A percentile compares a stretch with the other conserved stretches of the same genome.
Evolutionary conservation across 306 rosid genomes (phyloP).

Genomic region (Myrica gale): DNA sequence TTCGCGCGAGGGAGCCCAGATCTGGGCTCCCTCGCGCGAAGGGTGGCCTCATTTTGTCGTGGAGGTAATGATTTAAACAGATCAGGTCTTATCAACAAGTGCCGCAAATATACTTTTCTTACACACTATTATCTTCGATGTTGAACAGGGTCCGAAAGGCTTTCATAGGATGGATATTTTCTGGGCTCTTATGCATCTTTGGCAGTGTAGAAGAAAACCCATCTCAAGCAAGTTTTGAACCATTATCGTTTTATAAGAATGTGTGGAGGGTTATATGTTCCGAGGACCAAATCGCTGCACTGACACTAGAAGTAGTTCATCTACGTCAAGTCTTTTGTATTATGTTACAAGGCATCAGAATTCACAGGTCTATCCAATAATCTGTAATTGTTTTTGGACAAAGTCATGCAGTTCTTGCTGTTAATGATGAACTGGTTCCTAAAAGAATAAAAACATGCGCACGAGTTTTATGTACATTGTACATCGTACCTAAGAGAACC

Average conservation of each 20-base stretch:
- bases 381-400: conserved; percentile 10
- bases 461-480: conserved; percentile 3
- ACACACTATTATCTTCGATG: neutral
- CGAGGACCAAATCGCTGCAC: neutral
- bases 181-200: conserved; percentile 80
- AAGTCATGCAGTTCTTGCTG: neutral
- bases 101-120: neutral
- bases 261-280: neutral
- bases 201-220: conserved; percentile 54
- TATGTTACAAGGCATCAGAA: neutral
- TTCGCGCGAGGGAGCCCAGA: too few relatives aligned
- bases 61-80: conserved; percentile 49
- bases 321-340: neutral
- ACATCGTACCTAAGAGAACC: neutral
- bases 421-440: neutral
- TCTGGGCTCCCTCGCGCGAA: too few relatives aligned
- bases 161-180: conserved; percentile 84
- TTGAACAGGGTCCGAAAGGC: conserved; percentile 68
- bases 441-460: conserved; percentile 9
- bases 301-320: neutral
- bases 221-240: conserved; percentile 44
- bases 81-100: neutral
- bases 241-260: neutral
- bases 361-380: neutral
- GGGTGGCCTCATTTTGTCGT: conserved; percentile 74